Base-by-base conservation (phyloP, 2,329 filamentous ascomycete genomes). In the Ceratocystis colombiana region DNA sequence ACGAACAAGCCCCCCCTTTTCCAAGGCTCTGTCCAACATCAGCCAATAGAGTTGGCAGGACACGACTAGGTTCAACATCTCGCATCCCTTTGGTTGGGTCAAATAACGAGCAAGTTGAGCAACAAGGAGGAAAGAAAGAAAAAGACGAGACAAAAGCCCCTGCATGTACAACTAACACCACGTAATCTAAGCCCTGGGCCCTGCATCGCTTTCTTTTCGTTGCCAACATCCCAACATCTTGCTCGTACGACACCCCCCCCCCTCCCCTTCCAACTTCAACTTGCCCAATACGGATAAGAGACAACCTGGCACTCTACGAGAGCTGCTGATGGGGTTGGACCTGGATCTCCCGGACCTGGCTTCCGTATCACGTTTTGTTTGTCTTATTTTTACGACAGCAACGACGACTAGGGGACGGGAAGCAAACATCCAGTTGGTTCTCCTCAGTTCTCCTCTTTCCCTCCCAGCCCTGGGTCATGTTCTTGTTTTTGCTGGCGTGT, bases 101-200 rank as follows among this genome's bases (percentile, higher is more conserved):
- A 57, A 57, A 57, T 28, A 57, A 50, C 46, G 46, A 50, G 46
- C 7, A 22, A 20, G 46, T 48, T n/a, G n/a, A 50, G 20, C 2
- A 22, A 10, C n/a, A 50, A 20, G 22, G n/a, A 50, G 22, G 22
- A 5, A 25, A 50, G 20, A 50, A 8, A 8, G 3, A 17, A 33
- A 30, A n/a, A 30, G 25, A 55, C 50, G 30, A 28, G 7, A 57
- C 22, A 57, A 30, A 28, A 30, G 53, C 53, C 53, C 53, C 53
- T 57, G 53, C 53, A 57, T 57, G 22, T 57, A 10, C 53, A 57
- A 7, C 53, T 28, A 20, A 50, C 46, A 50, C 8, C 46, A 50
- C 22, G 46, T 20, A 30, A 57, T 57, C 25, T 57, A 28, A 57
- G 50, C 50, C 50, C 50, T 57, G 50, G n/a, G 45, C 46, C 46